These are phyloP conservation scores for Tricharina praecox DNA, from an alignment of 495 filamentous ascomycete genomes.

Conservation along the genomic window DNA sequence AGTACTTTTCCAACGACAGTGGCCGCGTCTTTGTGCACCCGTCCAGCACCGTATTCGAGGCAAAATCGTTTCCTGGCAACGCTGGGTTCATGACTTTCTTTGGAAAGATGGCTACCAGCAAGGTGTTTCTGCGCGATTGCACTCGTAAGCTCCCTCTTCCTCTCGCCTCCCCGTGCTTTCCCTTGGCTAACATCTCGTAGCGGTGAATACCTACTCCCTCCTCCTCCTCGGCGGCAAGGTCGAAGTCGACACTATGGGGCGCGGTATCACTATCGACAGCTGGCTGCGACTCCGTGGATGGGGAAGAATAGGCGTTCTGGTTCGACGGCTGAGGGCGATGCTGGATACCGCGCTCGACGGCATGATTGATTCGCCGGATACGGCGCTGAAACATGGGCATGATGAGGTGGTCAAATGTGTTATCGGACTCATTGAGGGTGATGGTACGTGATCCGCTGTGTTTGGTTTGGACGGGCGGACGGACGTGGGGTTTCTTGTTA, in stretches of 20 bases:
- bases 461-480: not conserved
- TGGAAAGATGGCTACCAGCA: slow-evolving; percentile 59
- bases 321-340: slow-evolving; percentile 66
- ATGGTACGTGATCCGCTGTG: not conserved
- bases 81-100: slow-evolving; percentile 69
- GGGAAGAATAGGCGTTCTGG: slow-evolving; percentile 84
- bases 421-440: slow-evolving; percentile 1
- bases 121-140: not conserved
- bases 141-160: slow-evolving; percentile 38
- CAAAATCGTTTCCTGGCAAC: slow-evolving; percentile 51
- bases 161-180: not conserved
- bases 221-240: slow-evolving; percentile 82
- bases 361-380: slow-evolving; percentile 56
- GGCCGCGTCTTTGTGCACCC: slow-evolving; percentile 88
- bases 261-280: slow-evolving; percentile 80
- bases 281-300: slow-evolving; percentile 83
- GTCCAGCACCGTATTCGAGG: slow-evolving; percentile 65
- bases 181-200: not conserved
- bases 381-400: not conserved
- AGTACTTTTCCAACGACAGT: slow-evolving; percentile 74
- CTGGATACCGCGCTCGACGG: slow-evolving; percentile 63
- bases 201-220: slow-evolving; percentile 78
- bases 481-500: not conserved
- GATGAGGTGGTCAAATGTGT: slow-evolving; percentile 1
- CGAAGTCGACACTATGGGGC: slow-evolving; percentile 66